These are phyloP conservation scores for Bipolaris victoriae DNA, from an alignment of 2,329 filamentous ascomycete species.

Conservation along the genomic window DNA sequence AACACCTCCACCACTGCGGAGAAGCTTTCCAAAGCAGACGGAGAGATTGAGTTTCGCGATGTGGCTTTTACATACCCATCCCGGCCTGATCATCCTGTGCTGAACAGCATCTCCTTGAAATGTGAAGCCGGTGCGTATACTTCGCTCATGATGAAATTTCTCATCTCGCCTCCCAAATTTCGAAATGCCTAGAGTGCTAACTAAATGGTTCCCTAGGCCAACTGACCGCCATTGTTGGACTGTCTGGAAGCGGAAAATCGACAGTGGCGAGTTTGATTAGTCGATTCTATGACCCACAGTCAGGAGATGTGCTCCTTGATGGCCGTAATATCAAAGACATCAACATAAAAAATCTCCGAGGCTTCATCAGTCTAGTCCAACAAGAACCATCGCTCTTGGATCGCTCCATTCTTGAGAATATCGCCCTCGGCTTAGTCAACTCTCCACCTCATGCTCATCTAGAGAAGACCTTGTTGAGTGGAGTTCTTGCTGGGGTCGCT, in stretches of 20 bases:
- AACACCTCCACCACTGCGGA: constrained; percentile 41
- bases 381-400: constrained; percentile 61
- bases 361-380: constrained; percentile 53
- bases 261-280: constrained; percentile 50
- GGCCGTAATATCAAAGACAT: constrained; percentile 55
- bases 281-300: constrained; percentile 51
- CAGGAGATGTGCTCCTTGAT: constrained; percentile 63
- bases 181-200: neutral
- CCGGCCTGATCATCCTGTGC: constrained; percentile 48
- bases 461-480: constrained; percentile 56
- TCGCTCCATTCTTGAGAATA: constrained; percentile 61
- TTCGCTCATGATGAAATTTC: neutral
- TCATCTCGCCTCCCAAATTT: too few relatives aligned
- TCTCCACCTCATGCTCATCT: constrained; percentile 50
- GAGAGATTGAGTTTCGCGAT: constrained; percentile 53
- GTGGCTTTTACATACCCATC: constrained; percentile 53
- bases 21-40: constrained; percentile 47
- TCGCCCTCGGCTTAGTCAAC: constrained; percentile 58
- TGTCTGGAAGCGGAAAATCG: constrained; percentile 52
- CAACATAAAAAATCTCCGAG: constrained; percentile 47
- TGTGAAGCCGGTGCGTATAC: constrained; percentile 37
- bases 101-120: constrained; percentile 47
- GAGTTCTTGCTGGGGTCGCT: constrained; percentile 59
- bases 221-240: constrained; percentile 53
- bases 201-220: constrained; percentile 24